Conservation (phyloP, 495 filamentous ascomycete species). For the Aspergillus heteromorphus region DNA sequence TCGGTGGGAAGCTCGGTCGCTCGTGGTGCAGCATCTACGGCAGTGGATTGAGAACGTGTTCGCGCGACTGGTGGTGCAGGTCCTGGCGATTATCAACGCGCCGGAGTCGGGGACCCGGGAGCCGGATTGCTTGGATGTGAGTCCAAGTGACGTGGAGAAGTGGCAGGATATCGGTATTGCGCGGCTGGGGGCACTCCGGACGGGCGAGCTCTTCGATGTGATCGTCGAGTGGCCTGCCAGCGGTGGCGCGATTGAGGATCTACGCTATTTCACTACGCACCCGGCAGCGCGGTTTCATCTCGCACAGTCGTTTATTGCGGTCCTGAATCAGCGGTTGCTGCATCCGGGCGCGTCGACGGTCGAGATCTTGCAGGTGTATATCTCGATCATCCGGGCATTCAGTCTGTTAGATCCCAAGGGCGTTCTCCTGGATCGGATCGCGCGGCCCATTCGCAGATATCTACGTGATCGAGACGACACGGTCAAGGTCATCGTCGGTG, state of each 20-base stretch:
- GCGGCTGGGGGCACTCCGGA: slow-evolving; percentile 72
- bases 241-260: slow-evolving; percentile 76
- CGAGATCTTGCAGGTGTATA: slow-evolving; percentile 85
- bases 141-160: slow-evolving; percentile 59
- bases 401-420: slow-evolving; percentile 85
- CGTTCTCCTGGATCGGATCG: slow-evolving; percentile 82
- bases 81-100: slow-evolving; percentile 45
- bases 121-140: slow-evolving; percentile 34
- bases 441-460: slow-evolving; percentile 76
- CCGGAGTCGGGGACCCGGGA: slow-evolving; percentile 18
- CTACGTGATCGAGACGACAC: slow-evolving; percentile 93
- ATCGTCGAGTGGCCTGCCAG: slow-evolving; percentile 78
- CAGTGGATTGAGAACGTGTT: slow-evolving; percentile 72
- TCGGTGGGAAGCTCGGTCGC: slow-evolving; percentile 53
- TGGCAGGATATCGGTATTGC: slow-evolving; percentile 79
- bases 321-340: slow-evolving; percentile 66
- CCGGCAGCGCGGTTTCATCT: slow-evolving; percentile 55
- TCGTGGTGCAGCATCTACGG: slow-evolving; percentile 50
- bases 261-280: slow-evolving; percentile 56
- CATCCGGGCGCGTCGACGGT: slow-evolving; percentile 86
- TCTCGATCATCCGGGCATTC: slow-evolving; percentile 86
- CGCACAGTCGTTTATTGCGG: slow-evolving; percentile 64
- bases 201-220: slow-evolving; percentile 81
- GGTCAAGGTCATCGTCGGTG: slow-evolving; percentile 77
- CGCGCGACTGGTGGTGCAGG: slow-evolving; percentile 59